These are phyloP conservation scores for Leccinum barrowsii DNA, from an alignment of 768 basidiomycete species.

Conservation along the genomic window DNA sequence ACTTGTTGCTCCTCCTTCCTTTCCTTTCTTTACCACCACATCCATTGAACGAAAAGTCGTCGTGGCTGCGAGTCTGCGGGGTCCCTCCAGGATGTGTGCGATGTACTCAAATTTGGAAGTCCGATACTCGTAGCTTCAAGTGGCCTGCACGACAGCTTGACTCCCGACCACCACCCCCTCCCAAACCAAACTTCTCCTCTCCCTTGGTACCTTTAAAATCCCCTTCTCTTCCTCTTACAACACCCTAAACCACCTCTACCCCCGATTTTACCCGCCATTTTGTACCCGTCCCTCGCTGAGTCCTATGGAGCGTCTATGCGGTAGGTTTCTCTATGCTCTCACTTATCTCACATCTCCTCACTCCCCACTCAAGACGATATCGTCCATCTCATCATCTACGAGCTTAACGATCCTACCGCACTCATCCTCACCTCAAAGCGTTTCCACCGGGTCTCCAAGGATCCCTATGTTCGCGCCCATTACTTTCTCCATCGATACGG, in stretches of 20 bases:
- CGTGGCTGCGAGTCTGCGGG: slow-evolving; percentile 29
- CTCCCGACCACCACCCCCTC: slow-evolving; percentile 32
- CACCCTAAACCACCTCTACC: neutral
- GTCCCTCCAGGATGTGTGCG: slow-evolving; percentile 26
- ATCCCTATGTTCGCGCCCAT: slow-evolving; percentile 71
- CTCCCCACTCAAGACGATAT: slow-evolving; percentile 47
- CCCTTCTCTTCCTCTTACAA: neutral
- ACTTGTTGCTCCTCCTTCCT: neutral
- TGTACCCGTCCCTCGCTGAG: neutral
- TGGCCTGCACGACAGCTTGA: slow-evolving; percentile 31
- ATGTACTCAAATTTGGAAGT: slow-evolving; percentile 34
- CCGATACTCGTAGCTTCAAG: slow-evolving; percentile 32
- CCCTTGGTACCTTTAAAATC: slow-evolving; percentile 1
- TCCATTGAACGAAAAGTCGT: neutral
- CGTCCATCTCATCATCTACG: slow-evolving; percentile 69
- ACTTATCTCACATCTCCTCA: slow-evolving; percentile 11
- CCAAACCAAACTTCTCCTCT: slow-evolving; percentile 29
- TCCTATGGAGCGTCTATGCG: slow-evolving; percentile 63
- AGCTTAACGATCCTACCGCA: slow-evolving; percentile 60
- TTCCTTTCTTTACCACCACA: neutral
- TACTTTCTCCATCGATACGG: slow-evolving; percentile 79
- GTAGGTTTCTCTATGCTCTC: slow-evolving; percentile 38
- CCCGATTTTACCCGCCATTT: slow-evolving; percentile 4
- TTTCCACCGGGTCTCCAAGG: slow-evolving; percentile 59
- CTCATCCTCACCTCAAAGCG: slow-evolving; percentile 58